Evolutionary conservation across 441 rosid genomes (phyloP).

Genomic region (Kokia cookei): DNA sequence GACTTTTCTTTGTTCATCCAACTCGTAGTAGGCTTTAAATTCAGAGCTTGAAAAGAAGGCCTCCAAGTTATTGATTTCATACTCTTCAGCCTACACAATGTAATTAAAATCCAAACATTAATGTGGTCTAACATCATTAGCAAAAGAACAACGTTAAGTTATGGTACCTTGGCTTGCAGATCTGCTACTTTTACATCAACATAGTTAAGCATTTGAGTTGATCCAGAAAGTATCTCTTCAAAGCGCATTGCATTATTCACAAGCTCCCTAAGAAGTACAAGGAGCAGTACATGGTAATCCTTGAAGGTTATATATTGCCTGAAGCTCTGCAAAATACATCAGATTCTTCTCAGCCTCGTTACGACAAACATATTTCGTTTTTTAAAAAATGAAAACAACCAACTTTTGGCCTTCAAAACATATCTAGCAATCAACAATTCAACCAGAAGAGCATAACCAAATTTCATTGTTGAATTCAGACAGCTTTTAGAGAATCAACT

Average conservation of each 20-base stretch:
- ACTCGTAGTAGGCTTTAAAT: conserved; percentile 63
- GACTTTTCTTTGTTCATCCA: conserved; percentile 44
- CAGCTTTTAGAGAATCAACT: neutral
- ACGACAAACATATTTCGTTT: neutral
- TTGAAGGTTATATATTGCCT: conserved; percentile 83
- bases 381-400: neutral
- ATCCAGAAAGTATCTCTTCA: conserved; percentile 80
- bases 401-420: conserved; percentile 1
- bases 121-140: neutral
- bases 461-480: neutral
- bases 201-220: conserved; percentile 46
- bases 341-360: neutral
- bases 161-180: conserved; percentile 61
- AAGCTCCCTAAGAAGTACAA: conserved; percentile 73
- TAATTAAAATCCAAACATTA: neutral
- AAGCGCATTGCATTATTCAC: conserved; percentile 72
- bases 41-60: conserved; percentile 77
- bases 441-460: neutral
- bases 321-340: conserved; percentile 59
- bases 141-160: neutral
- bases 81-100: conserved; percentile 70
- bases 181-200: conserved; percentile 75
- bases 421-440: neutral
- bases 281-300: conserved; percentile 79
- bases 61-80: conserved; percentile 55